Conservation (phyloP, 2,329 filamentous ascomycete genomes). For the Fusarium solani-melongenae region DNA sequence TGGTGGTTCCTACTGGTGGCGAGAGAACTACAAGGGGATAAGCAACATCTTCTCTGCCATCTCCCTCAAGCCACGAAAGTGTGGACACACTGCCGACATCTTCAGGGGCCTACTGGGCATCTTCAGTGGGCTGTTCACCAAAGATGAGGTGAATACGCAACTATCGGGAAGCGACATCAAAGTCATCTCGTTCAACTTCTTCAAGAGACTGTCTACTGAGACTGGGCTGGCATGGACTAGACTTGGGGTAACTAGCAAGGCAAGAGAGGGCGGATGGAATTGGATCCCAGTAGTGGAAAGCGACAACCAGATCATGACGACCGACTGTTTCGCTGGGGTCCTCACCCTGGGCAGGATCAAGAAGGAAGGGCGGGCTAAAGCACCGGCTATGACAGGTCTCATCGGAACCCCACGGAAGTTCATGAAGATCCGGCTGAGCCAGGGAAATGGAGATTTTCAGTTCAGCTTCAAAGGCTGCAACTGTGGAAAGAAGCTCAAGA, state of each 20-base stretch:
- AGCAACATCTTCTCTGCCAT: not conserved
- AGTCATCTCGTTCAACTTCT: not conserved
- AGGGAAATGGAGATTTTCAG: not conserved
- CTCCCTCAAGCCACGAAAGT: not conserved
- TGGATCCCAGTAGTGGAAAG: not conserved
- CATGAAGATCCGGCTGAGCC: not conserved
- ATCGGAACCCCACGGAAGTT: not conserved
- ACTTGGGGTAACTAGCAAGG: not conserved
- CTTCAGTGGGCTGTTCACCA: not conserved
- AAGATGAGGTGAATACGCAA: not conserved
- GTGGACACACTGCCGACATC: not conserved
- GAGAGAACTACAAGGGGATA: not conserved
- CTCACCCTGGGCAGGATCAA: not conserved
- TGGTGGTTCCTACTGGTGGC: not conserved
- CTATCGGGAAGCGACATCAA: not conserved
- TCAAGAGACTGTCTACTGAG: not conserved
- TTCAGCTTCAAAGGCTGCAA: not conserved
- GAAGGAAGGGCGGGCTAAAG: not conserved
- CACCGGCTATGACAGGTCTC: not conserved
- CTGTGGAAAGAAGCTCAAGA: not conserved
- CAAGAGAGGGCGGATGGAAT: not conserved
- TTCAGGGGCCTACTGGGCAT: not conserved
- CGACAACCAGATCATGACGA: not conserved
- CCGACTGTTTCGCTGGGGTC: not conserved
- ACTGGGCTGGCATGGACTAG: not conserved